Evolutionary conservation across 306 rosid genomes (phyloP), one percentile per base, ranked within the genome.

Genomic region (Fragaria ananassa): DNA sequence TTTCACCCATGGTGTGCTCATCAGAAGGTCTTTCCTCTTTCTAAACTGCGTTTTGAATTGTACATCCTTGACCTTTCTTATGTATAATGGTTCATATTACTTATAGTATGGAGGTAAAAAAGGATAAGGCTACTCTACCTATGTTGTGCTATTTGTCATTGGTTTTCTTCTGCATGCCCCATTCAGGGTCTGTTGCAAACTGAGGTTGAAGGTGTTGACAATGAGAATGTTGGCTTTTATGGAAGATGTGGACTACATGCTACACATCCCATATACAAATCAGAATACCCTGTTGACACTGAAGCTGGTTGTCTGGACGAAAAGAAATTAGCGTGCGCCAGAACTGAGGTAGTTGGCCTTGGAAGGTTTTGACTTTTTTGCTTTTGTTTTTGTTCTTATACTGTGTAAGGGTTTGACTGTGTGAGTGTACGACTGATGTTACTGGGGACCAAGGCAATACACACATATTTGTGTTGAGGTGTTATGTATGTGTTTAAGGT

Each of bases 1-100:
- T 90, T 90, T 90, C 90, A 87, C 72, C 90, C 94, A 68, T 90
- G 94, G 94, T 89, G 94, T 84, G 90, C 94, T 81, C 91, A 87
- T 77, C 90, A 87, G 58, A 82, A 86, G 91, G 94, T 89, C 50
- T 68, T 13, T 39, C 75, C 65, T 71, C 70, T 51, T 51, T 44
- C 51, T 62, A 42, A 35, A 37, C 53, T 51, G 44, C 44, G 6
- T 6, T 45, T 39, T 65, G 42, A 44, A 63, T 17, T 44, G 53
- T 76, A 10, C 47, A 10, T 47, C 61, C 23, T 27, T 70, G 72
- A 56, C 57, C 42, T 71, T 78, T 41, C 19, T 53, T 42, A 44
- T 29, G 58, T 69, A 29, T 45, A 8, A 12, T 23, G 13, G 15
- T 23, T 63, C 27, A 25, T 27, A 5, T 70, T 76, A 49, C n/a